phyloP scores from a whole-genome alignment of 78 protist genomes.

The Creolimax fragrantissima region DNA sequence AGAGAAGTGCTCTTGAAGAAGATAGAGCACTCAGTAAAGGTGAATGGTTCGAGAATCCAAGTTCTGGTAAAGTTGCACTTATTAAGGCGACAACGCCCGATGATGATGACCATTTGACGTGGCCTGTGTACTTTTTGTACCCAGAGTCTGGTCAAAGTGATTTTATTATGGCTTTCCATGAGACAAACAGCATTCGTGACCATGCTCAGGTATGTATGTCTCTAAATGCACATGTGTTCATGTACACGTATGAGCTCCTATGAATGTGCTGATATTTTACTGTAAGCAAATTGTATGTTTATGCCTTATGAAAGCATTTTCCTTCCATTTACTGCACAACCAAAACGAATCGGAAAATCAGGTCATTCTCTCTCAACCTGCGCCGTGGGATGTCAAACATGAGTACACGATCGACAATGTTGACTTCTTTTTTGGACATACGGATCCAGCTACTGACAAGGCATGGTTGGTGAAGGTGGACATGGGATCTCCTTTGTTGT shows the following conservation, averaged over 20 bases:
- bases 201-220: not conserved
- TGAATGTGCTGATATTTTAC: not conserved
- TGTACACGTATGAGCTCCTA: not conserved
- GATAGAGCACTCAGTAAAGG: not conserved
- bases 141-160: not conserved
- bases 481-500: not conserved
- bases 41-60: not conserved
- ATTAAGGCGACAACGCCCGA: not conserved
- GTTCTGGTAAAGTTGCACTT: not conserved
- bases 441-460: not conserved
- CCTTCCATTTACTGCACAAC: not conserved
- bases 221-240: not conserved
- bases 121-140: slow-evolving; percentile 23
- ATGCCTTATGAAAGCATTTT: not conserved
- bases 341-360: not conserved
- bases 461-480: not conserved
- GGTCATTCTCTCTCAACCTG: not conserved
- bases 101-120: not conserved
- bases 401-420: not conserved
- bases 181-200: not conserved
- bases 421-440: not conserved
- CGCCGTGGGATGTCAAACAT: not conserved
- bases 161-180: not conserved
- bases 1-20: not conserved
- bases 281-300: not conserved